Percentiles rank a stretch among this genome's conserved stretches.
Conservation (phyloP, 805 yeast genomes). For the Cyberlindnera mrakii region DNA sequence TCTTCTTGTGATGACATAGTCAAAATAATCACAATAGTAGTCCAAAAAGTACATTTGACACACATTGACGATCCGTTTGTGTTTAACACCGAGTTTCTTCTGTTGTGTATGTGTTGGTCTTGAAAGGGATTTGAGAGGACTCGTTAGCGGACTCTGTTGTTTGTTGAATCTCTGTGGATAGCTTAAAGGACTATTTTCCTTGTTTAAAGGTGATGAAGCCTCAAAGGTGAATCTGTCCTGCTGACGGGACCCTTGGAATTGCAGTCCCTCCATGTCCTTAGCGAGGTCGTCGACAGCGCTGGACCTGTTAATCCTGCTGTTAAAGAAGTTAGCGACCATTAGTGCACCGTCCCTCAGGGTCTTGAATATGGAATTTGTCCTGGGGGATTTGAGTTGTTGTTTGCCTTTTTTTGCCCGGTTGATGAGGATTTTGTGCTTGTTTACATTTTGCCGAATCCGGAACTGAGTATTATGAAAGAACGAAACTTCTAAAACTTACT, state of each 20-base stretch:
- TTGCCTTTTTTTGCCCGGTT: constrained; percentile 8
- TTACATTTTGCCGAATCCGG: constrained; percentile 21
- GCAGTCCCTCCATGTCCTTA: constrained; percentile 23
- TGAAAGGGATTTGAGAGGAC: constrained; percentile 10
- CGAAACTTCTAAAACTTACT: not conserved
- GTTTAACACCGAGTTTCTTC: constrained; percentile 36
- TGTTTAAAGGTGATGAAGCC: constrained; percentile 31
- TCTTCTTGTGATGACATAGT: constrained; percentile 81
- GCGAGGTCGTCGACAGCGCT: constrained; percentile 22
- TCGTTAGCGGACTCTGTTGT: constrained; percentile 4
- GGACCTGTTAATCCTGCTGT: constrained; percentile 13
- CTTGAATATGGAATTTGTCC: not conserved
- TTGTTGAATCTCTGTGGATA: constrained; percentile 12
- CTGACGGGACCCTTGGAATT: constrained; percentile 12
- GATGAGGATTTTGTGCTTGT: constrained; percentile 5
- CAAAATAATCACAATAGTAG: constrained; percentile 93
- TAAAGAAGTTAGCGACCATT: constrained; percentile 26
- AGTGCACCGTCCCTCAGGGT: not conserved
- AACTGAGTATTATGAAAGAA: not conserved
- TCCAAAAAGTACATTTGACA: constrained; percentile 92
- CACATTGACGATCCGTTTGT: constrained; percentile 81
- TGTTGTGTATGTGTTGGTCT: not conserved
- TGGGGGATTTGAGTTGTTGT: not conserved
- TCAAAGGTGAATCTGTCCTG: constrained; percentile 24
- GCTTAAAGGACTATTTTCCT: constrained; percentile 32